Evolutionary conservation across 164 flowering plant species (phyloP), one percentile per base, ranked within the genome.

Genomic region (Saururus chinensis): DNA sequence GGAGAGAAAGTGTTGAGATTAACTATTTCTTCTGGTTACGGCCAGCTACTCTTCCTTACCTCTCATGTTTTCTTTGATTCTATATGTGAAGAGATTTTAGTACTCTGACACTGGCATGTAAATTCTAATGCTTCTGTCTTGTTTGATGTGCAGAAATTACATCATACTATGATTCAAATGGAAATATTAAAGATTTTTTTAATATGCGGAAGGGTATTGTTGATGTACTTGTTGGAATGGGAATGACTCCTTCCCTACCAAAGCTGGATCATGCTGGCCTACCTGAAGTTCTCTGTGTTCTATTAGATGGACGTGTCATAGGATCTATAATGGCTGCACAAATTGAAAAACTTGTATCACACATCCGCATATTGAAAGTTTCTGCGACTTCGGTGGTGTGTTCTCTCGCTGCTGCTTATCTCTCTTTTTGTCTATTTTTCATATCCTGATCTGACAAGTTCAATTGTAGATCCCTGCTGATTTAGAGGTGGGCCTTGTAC

Each of bases 401-500:
- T 71, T 71, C 66, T 48, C 12, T 40, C 20, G 37, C 21, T 64
- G 58, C 24, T 21, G 9, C 19, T 58, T 64, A 7, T 1, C 2
- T 6, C 41, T 60, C 6, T 21, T 40, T 42, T 2, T 58, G 17
- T 30, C 11, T 58, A 17, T 30, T 58, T 58, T 37, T 17, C 60
- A 30, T 30, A 40, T 24, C 40, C 25, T 17, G 42, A 48, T 19
- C 10, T 42, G 53, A 52, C 53, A 21, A 19, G 4, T 19, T 30
- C 20, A 11, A 57, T 57, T 48, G 52, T 82, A 92, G 98, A 81
- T 93, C 70, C 98, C 96, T 66, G 75, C 66, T 56, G 97, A 93
- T 80, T 74, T 93, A 73, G 98, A 93, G 75, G 95, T 93, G 60
- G 98, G 98, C 64, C 87, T 85, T 75, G 79, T 90, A 58, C 97